Evolutionary conservation across 169 alveolate species (phyloP).

Genomic region (Theileria orientalis): DNA sequence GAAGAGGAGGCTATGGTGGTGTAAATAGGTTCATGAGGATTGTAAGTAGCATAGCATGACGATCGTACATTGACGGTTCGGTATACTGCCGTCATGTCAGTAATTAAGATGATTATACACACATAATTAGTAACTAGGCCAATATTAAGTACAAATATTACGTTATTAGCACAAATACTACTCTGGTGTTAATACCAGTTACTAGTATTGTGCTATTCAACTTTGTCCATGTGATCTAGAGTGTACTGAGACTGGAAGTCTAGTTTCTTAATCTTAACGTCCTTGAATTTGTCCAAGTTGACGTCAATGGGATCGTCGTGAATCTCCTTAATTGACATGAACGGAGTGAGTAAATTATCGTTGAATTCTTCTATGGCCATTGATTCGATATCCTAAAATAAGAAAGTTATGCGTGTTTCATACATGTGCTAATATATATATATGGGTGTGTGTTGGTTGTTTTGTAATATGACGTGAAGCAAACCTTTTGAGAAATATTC

Average conservation of each 20-base stretch:
- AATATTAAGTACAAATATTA: too few relatives aligned
- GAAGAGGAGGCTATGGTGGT: constrained; percentile 23
- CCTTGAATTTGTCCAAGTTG: background rate
- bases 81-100: too few relatives aligned
- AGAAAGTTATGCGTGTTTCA: too few relatives aligned
- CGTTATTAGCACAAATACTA: too few relatives aligned
- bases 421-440: background rate
- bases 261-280: background rate
- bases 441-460: background rate
- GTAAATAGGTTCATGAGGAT: background rate
- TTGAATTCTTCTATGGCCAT: constrained; percentile 57
- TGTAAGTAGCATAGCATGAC: background rate
- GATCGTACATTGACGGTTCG: background rate
- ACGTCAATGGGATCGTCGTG: constrained; percentile 60
- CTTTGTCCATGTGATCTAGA: background rate
- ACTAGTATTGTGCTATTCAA: too few relatives aligned
- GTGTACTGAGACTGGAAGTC: constrained; percentile 17
- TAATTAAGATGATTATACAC: too few relatives aligned
- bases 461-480: background rate
- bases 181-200: too few relatives aligned
- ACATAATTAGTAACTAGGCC: too few relatives aligned
- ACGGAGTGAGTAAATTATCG: constrained; percentile 35
- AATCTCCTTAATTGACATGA: constrained; percentile 54
- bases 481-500: constrained; percentile 37
- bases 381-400: constrained; percentile 40